phyloP scores from a whole-genome alignment of 148 eudicot species.

The Amaranthus hypochondriacus region DNA sequence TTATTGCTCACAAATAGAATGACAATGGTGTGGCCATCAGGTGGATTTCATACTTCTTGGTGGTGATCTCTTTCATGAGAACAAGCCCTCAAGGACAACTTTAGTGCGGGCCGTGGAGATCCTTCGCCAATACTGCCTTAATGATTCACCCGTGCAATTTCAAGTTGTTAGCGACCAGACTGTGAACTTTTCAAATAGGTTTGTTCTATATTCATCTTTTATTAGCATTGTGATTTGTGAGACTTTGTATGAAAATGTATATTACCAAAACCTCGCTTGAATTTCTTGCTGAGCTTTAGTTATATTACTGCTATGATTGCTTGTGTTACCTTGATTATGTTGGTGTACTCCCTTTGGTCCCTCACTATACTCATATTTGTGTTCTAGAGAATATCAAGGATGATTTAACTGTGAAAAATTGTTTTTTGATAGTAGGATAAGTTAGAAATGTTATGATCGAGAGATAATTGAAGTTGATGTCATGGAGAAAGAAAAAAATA shows the following conservation, averaged over 20 bases:
- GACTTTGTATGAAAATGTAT: not conserved
- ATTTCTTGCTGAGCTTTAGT: not conserved
- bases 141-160: constrained; percentile 89
- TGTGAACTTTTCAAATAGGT: constrained; percentile 86
- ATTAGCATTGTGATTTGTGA: not conserved
- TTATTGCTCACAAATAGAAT: not conserved
- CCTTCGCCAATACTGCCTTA: constrained; percentile 89
- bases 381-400: no score
- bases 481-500: no score
- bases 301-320: not conserved
- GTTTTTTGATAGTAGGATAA: no score
- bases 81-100: constrained; percentile 93
- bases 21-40: constrained; percentile 28
- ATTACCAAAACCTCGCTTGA: not conserved
- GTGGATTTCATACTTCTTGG: constrained; percentile 97
- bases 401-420: no score
- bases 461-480: not conserved
- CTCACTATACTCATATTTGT: no score
- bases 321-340: constrained; percentile 1
- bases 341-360: not conserved
- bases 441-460: no score
- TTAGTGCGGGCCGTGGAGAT: constrained; percentile 88
- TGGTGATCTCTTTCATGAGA: constrained; percentile 98
- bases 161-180: constrained; percentile 99
- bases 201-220: constrained; percentile 13